Base-by-base conservation (phyloP, 306 rosid genomes). In the Ammopiptanthus mongolicus region DNA sequence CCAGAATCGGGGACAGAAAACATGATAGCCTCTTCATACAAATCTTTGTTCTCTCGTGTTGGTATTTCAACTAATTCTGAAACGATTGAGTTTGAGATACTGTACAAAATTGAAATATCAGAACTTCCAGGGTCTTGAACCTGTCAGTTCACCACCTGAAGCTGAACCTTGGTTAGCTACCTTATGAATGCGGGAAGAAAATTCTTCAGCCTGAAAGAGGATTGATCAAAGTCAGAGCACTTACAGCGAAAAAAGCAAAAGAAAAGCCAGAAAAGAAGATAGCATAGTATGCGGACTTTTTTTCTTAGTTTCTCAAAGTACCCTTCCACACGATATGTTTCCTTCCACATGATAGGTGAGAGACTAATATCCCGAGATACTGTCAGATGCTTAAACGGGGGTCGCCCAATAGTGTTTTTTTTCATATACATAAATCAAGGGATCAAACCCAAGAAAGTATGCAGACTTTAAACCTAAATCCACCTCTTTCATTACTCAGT, bases 151-250 rank as follows among this genome's bases (percentile, higher is more conserved):
- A 10, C 91, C 86, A 84, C 87, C 93, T 6, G 91, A 81, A 18
- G 83, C 76, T 50, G 97, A 87, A 50, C 96, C 96, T 85, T 86
- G 90, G 78, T 73, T 90, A 41, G 90, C 82, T 29, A 94, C 83
- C 86, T 85, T 91, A 83, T 94, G 95, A 75, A 91, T 90, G 36
- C 95, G 97, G 2, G 95, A 88, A 33, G 97, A 88, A 81, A 94
- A 94, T 79, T 94, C 98, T 73, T 88, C 96, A 12, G 97, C 96
- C 98, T 94, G 90, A 78, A 78, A 37, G 13, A 57, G 71, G 63
- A 78, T 29, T 21, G 50, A 72, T 14, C 59, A 63, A 69, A 28
- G 73, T 90, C 78, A 85, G 75, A 84, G 75, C 62, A 81, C 41
- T 75, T 5, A 41, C 39, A 37, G 37, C 4, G 53, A 5, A 65